Base-by-base conservation (phyloP, 129 eudicot species). In the Flaveria linearis region DNA sequence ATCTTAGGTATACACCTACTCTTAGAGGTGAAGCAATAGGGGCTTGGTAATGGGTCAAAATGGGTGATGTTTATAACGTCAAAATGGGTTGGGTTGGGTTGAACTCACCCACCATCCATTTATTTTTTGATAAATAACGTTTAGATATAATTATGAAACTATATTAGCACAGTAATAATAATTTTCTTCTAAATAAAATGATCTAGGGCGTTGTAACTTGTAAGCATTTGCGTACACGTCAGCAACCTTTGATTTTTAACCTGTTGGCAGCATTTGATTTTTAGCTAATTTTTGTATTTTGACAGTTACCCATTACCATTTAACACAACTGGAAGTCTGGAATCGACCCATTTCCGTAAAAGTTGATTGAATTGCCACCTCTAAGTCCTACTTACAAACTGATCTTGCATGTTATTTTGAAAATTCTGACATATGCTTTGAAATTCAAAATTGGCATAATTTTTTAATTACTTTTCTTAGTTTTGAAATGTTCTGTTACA, bases 1-100 rank as follows among this genome's bases (percentile, higher is more conserved):
- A 6, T 30, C 28, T 63, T 63, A 13, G 4, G 3, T 28, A 63
- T 15, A 36, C 22, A 15, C 46, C 13, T 33, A 33, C 43, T 62
- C 28, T 62, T 63, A 63, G 68, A 26, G 45, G 68, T 28, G 68
- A 63, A 25, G 67, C 26, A 58, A 63, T 10, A 3, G n/a, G 69
- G 13, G 33, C 16, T 30, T 30, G 22, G 1, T 30, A 63, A 63
- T 3, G 3, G 9, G 45, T 5, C 43, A 30, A 63, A 63, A 63
- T 33, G 46, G 46, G 22, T 0, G 11, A 17, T 18, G 14, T 16
- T 56, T 56, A 56, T 18, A 18, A 52, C 2, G 26, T 56, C 13
- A 18, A 52, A 52, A 56, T 56, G 28, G 62, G 14, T 1, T n/a
- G 67, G n/a, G n/a, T 3, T 62, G 42, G 68, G 20, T 62, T 15